These are phyloP conservation scores for Microbotryomycetes sp. DNA, from an alignment of 1,284 basidiomycete genomes.

Conservation along the genomic window DNA sequence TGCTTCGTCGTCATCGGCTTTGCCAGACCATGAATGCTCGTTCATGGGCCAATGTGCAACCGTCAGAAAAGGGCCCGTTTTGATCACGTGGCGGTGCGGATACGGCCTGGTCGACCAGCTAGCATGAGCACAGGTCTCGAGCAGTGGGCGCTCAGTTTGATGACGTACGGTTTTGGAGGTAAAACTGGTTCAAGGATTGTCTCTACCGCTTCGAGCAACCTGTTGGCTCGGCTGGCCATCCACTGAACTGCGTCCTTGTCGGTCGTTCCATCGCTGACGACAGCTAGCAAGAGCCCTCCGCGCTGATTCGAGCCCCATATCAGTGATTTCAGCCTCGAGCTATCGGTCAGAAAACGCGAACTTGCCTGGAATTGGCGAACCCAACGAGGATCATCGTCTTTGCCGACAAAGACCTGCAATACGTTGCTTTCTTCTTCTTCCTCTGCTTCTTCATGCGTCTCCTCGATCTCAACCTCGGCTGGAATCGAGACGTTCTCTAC, in stretches of 20 bases:
- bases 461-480: neutral
- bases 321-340: no score
- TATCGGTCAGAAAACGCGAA: no score
- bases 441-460: neutral
- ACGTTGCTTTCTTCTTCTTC: neutral
- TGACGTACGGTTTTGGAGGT: conserved; percentile 1
- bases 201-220: conserved; percentile 22
- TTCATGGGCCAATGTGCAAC: neutral
- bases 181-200: conserved; percentile 7
- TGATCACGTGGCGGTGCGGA: conserved; percentile 11
- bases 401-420: conserved; percentile 2
- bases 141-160: neutral
- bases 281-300: conserved; percentile 9
- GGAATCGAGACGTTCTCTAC: conserved; percentile 17
- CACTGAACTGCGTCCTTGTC: neutral
- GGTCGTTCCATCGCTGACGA: neutral
- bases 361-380: no score
- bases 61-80: neutral
- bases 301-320: no score
- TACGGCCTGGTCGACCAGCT: conserved; percentile 1
- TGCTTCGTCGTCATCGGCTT: neutral
- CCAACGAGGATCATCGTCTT: neutral
- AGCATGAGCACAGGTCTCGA: neutral
- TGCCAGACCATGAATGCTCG: conserved; percentile 7
- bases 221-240: conserved; percentile 9